A percentile compares a stretch with the other conserved stretches of the same genome.
Evolutionary conservation across 805 yeast genomes (phyloP).

Genomic region (Pichia rugopelliculosa): DNA sequence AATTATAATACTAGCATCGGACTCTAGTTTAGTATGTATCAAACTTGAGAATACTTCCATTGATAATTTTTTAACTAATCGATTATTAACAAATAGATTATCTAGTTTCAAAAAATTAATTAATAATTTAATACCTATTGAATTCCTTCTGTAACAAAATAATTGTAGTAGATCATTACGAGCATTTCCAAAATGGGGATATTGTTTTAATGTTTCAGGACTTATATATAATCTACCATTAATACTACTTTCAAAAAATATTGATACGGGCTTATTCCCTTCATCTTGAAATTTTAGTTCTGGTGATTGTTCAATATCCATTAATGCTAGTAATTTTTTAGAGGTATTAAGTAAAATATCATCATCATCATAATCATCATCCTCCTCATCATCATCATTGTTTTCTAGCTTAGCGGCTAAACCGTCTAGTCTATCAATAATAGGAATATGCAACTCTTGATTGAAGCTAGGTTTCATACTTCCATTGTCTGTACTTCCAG

Average conservation of each 20-base stretch:
- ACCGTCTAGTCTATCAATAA: background rate
- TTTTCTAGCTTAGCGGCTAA: too few relatives aligned
- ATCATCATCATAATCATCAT: background rate
- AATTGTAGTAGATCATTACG: conserved; percentile 1
- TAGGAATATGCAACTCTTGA: background rate
- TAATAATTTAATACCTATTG: background rate
- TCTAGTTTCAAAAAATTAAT: background rate
- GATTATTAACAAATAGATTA: background rate
- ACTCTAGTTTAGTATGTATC: background rate
- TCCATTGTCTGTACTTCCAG: background rate
- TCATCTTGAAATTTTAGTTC: background rate
- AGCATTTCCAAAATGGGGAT: background rate
- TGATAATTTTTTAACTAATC: background rate
- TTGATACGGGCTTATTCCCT: background rate
- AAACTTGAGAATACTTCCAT: background rate
- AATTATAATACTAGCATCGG: background rate
- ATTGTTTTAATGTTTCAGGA: conserved; percentile 1
- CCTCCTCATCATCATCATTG: background rate
- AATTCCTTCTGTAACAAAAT: conserved; percentile 12
- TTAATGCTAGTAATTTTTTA: too few relatives aligned
- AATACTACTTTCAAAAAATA: background rate
- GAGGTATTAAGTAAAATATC: background rate
- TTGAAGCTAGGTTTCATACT: background rate
- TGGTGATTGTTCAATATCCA: background rate
- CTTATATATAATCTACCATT: conserved; percentile 8